These are phyloP conservation scores for Apiospora pterosperma DNA, from an alignment of 2,329 filamentous ascomycete genomes.

Conservation along the genomic window DNA sequence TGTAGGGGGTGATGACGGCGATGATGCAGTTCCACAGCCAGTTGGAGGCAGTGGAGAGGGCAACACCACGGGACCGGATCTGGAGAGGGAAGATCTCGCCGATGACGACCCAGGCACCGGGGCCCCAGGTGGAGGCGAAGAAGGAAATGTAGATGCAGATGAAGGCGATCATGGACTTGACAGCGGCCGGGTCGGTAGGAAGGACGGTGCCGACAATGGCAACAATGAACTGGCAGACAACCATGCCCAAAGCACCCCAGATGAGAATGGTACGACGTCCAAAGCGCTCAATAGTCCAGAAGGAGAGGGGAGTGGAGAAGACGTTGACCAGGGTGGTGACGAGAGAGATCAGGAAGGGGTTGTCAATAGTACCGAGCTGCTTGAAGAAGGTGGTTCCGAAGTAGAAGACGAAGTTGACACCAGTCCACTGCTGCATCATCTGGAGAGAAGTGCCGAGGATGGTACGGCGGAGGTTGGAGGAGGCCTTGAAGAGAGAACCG, in stretches of 20 bases:
- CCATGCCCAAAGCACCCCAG: slow-evolving; percentile 67
- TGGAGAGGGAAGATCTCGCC: slow-evolving; percentile 75
- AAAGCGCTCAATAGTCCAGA: slow-evolving; percentile 67
- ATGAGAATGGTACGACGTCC: slow-evolving; percentile 69
- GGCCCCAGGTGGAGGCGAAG: slow-evolving; percentile 76
- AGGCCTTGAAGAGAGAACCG: slow-evolving; percentile 58
- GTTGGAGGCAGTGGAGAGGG: slow-evolving; percentile 68
- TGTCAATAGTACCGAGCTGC: slow-evolving; percentile 58
- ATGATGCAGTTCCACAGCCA: slow-evolving; percentile 68
- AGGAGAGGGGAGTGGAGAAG: slow-evolving; percentile 66
- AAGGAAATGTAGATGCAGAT: slow-evolving; percentile 79
- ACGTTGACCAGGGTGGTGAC: slow-evolving; percentile 78
- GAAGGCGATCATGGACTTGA: slow-evolving; percentile 63
- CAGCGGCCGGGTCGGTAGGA: slow-evolving; percentile 30
- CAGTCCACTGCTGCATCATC: slow-evolving; percentile 34
- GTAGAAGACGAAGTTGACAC: slow-evolving; percentile 76
- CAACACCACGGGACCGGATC: slow-evolving; percentile 70
- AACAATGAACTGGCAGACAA: slow-evolving; percentile 67
- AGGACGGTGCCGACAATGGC: slow-evolving; percentile 51
- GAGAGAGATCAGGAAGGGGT: slow-evolving; percentile 69
- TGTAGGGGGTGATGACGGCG: slow-evolving; percentile 65
- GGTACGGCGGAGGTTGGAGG: slow-evolving; percentile 67
- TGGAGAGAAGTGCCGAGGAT: slow-evolving; percentile 30
- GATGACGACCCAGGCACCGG: slow-evolving; percentile 64
- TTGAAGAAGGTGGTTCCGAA: slow-evolving; percentile 70